phyloP scores from a whole-genome alignment of 805 yeast species.

The Candida sakaeoensis region DNA sequence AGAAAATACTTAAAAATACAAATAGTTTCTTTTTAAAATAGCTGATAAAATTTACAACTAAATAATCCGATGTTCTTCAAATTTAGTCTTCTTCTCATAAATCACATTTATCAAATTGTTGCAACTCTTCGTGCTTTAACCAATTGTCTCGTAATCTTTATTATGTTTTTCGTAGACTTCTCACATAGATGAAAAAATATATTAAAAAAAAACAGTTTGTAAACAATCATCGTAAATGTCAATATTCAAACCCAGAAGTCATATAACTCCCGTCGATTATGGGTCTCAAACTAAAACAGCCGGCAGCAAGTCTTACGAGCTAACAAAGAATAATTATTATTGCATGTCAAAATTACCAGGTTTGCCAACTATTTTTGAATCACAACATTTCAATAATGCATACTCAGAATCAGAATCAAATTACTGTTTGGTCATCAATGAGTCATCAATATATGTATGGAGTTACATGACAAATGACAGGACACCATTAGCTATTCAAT shows the following conservation, averaged over 20 bases:
- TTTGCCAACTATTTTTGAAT: conserved; percentile 41
- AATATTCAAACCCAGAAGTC: conserved; percentile 8
- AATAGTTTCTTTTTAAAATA: no score
- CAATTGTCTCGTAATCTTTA: no score
- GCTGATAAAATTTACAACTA: no score
- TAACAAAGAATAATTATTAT: conserved; percentile 57
- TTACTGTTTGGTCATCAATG: conserved; percentile 48
- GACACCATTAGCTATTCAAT: conserved; percentile 53
- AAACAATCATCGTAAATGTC: conserved; percentile 5
- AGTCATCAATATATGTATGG: conserved; percentile 63
- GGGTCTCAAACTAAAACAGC: conserved; percentile 2
- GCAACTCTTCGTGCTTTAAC: no score
- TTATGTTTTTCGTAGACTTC: no score
- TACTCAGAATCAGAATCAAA: conserved; percentile 45
- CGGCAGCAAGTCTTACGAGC: conserved; percentile 28
- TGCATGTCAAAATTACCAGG: conserved; percentile 56
- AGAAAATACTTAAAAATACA: no score
- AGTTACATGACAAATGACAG: conserved; percentile 58
- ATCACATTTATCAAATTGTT: no score
- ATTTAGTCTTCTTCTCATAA: no score
- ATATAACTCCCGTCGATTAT: conserved; percentile 1
- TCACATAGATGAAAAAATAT: conserved; percentile 1
- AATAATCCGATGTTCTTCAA: no score
- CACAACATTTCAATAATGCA: conserved; percentile 28
- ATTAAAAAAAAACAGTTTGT: not conserved